Evolutionary conservation across 805 yeast species (phyloP).

Genomic region (Saturnispora ahearnii): DNA sequence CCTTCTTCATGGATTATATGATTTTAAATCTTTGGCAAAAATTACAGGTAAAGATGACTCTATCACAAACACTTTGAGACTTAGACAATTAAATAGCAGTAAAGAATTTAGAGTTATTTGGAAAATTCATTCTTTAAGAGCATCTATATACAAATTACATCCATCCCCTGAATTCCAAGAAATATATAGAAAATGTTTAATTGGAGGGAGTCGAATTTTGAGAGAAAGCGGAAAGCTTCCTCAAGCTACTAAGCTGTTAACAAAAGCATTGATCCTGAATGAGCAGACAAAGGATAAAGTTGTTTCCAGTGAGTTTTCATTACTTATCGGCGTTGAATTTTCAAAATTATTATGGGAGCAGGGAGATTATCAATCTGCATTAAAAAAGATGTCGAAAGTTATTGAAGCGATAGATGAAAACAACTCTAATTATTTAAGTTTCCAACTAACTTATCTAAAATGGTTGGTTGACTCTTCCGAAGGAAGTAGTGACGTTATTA

Average conservation of each 20-base stretch:
- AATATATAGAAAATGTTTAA: slow-evolving; percentile 42
- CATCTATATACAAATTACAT: slow-evolving; percentile 27
- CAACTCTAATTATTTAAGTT: slow-evolving; percentile 25
- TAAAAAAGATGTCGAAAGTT: slow-evolving; percentile 48
- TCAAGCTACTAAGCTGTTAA: slow-evolving; percentile 58
- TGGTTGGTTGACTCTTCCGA: slow-evolving; percentile 88
- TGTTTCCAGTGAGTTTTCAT: slow-evolving; percentile 5
- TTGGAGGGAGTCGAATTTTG: slow-evolving; percentile 54
- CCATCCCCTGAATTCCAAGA: slow-evolving; percentile 18
- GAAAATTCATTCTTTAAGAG: slow-evolving; percentile 37
- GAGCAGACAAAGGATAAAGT: slow-evolving; percentile 18
- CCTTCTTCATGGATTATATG: slow-evolving; percentile 53
- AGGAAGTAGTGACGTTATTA: slow-evolving; percentile 64
- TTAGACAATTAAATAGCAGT: slow-evolving; percentile 20
- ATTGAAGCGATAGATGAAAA: slow-evolving; percentile 13
- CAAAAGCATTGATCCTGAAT: slow-evolving; percentile 45
- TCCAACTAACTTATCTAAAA: slow-evolving; percentile 70
- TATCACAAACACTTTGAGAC: slow-evolving; percentile 13
- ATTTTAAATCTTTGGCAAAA: slow-evolving; percentile 36
- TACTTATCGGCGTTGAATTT: slow-evolving; percentile 56
- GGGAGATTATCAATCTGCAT: slow-evolving; percentile 80
- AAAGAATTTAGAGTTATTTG: slow-evolving; percentile 37
- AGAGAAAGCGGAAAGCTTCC: slow-evolving; percentile 62
- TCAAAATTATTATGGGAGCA: slow-evolving; percentile 82
- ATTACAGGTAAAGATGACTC: slow-evolving; percentile 13